Base-by-base conservation (phyloP, 2,329 filamentous ascomycete genomes). In the Aspergillus carbonarius region DNA sequence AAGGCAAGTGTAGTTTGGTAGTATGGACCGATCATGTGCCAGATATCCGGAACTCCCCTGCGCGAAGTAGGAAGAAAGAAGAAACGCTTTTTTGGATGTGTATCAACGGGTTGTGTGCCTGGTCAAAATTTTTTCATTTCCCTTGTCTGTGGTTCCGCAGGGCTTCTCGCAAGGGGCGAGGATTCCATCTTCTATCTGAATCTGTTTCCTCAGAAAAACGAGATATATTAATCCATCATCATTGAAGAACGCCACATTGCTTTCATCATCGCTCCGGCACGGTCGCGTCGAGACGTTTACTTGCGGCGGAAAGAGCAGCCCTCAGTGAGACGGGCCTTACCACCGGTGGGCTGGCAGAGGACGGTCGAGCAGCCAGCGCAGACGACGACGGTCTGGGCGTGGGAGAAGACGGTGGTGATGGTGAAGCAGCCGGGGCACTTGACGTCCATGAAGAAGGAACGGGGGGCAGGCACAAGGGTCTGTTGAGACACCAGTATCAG, bases 401-500 rank as follows among this genome's bases (percentile, higher is more conserved):
- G 95, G 68, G 93, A 98, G 91, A 98, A 99, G 83, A 99, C 95
- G 81, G 95, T 99, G 82, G 95, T 99, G 88, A 99, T 99, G 82
- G 93, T 97, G 90, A 98, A 99, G 91, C 95, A 99, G 77, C 95
- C 95, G 80, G 95, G 95, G 91, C 95, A 99, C 90, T 99, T 99
- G 86, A 99, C 95, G 81, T 99, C 95, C 95, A 99, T 99, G 91
- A 99, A 99, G 91, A 98, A 99, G 72, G 93, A 98, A 81, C 95
- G 92, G 76, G 95, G 95, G 70, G 87, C 89, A 76, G 95, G 95
- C 79, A 99, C 95, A 75, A 99, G 91, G 72, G 87, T 92, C 92
- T 96, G 71, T 64, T 32, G n/a, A n/a, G 25, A 35, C 47, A 27
- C 46, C 47, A 37, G 30, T 44, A 44, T 61, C 53, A 59, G 56